Conservation (phyloP, 78 protist genomes). For the Salpingoeca rosetta region DNA sequence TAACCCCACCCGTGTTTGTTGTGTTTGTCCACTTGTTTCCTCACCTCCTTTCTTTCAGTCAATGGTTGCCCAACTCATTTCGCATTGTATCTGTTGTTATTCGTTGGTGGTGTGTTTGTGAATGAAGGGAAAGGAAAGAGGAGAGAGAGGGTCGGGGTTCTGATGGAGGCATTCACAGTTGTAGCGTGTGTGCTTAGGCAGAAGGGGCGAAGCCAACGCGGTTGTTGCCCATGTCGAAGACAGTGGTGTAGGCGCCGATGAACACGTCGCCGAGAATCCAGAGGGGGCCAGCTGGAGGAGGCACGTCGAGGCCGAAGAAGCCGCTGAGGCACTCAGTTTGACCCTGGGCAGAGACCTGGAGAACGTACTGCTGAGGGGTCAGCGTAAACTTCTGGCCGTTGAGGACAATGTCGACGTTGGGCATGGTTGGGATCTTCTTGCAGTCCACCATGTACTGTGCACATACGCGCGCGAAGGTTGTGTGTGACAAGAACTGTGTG, state of each 20-base stretch:
- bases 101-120: too few species aligned
- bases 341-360: conserved; percentile 52
- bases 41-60: too few species aligned
- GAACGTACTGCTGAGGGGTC: conserved; percentile 71
- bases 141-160: too few species aligned
- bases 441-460: conserved; percentile 54
- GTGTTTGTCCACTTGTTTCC: too few species aligned
- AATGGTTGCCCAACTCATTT: too few species aligned
- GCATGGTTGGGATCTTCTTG: conserved; percentile 42
- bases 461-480: too few species aligned
- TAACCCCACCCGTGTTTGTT: too few species aligned
- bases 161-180: too few species aligned
- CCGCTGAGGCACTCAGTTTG: conserved; percentile 77
- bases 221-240: conserved; percentile 68
- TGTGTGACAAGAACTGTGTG: too few species aligned
- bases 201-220: conserved; percentile 57
- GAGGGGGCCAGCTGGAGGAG: conserved; percentile 53
- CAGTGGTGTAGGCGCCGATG: conserved; percentile 76
- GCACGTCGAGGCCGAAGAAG: conserved; percentile 70
- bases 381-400: conserved; percentile 61
- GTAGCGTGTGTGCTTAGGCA: too few species aligned
- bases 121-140: not conserved
- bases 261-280: conserved; percentile 95
- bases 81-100: too few species aligned
- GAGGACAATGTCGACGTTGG: conserved; percentile 56